Evolutionary conservation across 805 yeast genomes (phyloP).

Genomic region (Metschnikowia amazonensis): DNA sequence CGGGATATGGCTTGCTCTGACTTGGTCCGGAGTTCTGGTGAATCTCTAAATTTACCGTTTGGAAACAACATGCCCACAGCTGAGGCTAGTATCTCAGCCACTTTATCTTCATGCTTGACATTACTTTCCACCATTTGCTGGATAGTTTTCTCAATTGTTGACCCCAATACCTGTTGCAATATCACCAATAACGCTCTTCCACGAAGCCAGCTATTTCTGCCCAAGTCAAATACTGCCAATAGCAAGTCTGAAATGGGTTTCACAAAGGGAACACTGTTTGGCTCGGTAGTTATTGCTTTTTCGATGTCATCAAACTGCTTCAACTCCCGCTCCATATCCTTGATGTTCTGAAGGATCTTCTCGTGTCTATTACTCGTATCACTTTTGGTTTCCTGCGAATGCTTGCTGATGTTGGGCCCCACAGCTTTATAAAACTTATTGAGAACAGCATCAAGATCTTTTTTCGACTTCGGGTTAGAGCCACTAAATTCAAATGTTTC

Average conservation of each 20-base stretch:
- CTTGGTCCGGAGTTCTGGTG: constrained; percentile 43
- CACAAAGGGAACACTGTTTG: constrained; percentile 49
- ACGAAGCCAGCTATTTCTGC: constrained; percentile 69
- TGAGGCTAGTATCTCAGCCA: constrained; percentile 34
- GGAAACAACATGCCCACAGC: constrained; percentile 34
- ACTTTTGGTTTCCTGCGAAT: constrained; percentile 1
- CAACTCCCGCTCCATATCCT: constrained; percentile 54
- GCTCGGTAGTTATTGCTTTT: constrained; percentile 11
- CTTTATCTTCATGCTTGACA: constrained; percentile 39
- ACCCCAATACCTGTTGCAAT: constrained; percentile 81
- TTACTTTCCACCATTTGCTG: constrained; percentile 40
- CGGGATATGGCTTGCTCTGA: constrained; percentile 50
- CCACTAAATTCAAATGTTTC: constrained; percentile 46
- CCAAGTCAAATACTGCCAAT: constrained; percentile 63
- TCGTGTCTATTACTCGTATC: constrained; percentile 10
- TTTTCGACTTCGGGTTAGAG: constrained; percentile 20
- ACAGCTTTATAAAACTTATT: constrained; percentile 26
- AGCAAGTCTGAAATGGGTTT: constrained; percentile 79
- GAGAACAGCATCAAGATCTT: constrained; percentile 23
- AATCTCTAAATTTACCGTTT: constrained; percentile 47
- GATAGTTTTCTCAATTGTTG: constrained; percentile 73
- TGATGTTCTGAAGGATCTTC: constrained; percentile 27
- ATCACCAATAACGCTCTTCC: constrained; percentile 81
- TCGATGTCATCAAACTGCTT: constrained; percentile 46
- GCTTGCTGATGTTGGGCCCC: constrained; percentile 11